Conservation (phyloP, 2,329 filamentous ascomycete genomes). For the Epichloe coenophiala region DNA sequence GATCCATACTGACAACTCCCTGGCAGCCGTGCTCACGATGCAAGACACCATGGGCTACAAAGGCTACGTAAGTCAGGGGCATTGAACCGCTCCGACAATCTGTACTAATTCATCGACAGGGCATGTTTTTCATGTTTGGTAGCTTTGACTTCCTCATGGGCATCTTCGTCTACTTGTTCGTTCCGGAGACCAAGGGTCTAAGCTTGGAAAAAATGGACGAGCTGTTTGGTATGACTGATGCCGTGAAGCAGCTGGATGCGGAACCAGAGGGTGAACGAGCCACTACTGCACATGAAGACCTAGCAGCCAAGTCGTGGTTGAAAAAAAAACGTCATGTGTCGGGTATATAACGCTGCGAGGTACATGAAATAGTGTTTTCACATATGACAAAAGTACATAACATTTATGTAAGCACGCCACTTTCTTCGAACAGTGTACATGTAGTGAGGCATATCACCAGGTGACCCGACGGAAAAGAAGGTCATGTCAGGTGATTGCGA, state of each 20-base stretch:
- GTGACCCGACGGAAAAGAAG: too few species aligned
- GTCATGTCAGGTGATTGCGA: too few species aligned
- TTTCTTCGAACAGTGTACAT: too few species aligned
- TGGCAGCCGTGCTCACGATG: slow-evolving; percentile 50
- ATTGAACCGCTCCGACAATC: background rate
- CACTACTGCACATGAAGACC: slow-evolving; percentile 15
- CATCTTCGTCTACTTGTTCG: slow-evolving; percentile 51
- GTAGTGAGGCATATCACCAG: too few species aligned
- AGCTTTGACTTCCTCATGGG: slow-evolving; percentile 53
- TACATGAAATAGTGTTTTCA: too few species aligned
- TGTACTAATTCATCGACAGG: slow-evolving; percentile 17
- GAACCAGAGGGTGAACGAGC: slow-evolving; percentile 16
- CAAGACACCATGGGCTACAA: slow-evolving; percentile 35
- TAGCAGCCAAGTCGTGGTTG: background rate
- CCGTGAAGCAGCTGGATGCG: slow-evolving; percentile 16
- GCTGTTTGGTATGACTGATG: slow-evolving; percentile 46
- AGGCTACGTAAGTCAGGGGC: slow-evolving; percentile 23
- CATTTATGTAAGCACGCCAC: too few species aligned
- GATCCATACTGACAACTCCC: background rate
- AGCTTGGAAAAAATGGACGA: slow-evolving; percentile 53
- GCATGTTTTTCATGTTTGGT: slow-evolving; percentile 57
- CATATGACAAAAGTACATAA: too few species aligned
- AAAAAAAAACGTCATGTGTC: too few species aligned
- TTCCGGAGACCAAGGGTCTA: slow-evolving; percentile 58
- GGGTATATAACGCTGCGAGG: too few species aligned